Evolutionary conservation across 192 early-diverging fungal species (phyloP).

Genomic region (Backusella liffmaniae): DNA sequence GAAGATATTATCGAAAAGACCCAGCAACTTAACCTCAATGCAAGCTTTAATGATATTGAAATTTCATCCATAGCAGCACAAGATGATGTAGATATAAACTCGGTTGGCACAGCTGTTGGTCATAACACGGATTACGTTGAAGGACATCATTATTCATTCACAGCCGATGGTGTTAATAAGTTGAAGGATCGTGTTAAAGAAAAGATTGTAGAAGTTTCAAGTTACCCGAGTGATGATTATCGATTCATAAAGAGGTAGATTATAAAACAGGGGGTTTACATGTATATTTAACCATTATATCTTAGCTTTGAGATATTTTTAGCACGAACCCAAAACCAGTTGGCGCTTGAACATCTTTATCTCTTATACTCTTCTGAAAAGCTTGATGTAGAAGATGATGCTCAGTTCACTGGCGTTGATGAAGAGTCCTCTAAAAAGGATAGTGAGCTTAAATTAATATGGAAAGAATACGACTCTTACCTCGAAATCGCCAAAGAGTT

Average conservation of each 20-base stretch:
- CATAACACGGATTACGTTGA: slow-evolving; percentile 5
- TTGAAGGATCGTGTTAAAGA: slow-evolving; percentile 3
- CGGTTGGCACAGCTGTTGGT: slow-evolving; percentile 11
- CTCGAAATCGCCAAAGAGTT: background rate
- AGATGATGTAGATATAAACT: background rate
- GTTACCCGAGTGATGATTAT: background rate
- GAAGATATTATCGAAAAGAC: background rate
- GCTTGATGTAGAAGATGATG: background rate
- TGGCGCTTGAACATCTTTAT: slow-evolving; percentile 9
- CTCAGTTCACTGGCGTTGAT: background rate
- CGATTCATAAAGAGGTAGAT: too few relatives aligned
- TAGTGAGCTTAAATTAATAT: background rate
- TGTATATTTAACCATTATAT: background rate
- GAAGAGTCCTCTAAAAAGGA: slow-evolving; percentile 3
- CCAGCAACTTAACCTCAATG: background rate
- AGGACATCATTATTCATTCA: slow-evolving; percentile 1
- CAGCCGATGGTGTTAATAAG: background rate
- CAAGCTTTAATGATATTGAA: background rate
- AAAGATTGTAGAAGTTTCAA: slow-evolving; percentile 4
- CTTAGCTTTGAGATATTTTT: slow-evolving; percentile 10
- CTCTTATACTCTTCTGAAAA: slow-evolving; percentile 11
- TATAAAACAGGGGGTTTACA: background rate
- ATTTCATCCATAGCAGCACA: background rate
- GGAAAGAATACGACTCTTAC: slow-evolving; percentile 9
- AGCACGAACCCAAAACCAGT: slow-evolving; percentile 8